These are phyloP conservation scores for Candida saitoana DNA, from an alignment of 805 yeast genomes.

Conservation along the genomic window DNA sequence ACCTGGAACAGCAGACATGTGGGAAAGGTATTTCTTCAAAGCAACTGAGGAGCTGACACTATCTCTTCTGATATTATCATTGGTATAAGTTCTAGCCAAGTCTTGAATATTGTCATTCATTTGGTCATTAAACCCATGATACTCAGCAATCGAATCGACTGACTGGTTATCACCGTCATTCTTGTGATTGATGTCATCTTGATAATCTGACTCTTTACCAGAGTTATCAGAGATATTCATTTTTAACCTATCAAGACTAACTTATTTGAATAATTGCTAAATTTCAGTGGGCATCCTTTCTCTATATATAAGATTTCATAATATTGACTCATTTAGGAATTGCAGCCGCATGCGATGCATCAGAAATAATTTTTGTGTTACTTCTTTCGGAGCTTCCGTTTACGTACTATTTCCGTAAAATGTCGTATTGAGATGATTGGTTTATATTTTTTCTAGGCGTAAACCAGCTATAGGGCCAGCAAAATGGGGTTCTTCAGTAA, in stretches of 20 bases:
- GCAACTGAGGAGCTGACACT: conserved; percentile 16
- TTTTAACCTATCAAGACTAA: too few species aligned
- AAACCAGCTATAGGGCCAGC: too few species aligned
- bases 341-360: too few species aligned
- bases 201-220: conserved; percentile 8
- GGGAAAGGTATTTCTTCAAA: conserved; percentile 37
- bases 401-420: neutral
- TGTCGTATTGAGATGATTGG: too few species aligned
- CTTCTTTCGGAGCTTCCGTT: too few species aligned
- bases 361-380: too few species aligned
- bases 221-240: conserved; percentile 7
- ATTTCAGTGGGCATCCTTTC: too few species aligned
- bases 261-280: too few species aligned
- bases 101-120: conserved; percentile 32
- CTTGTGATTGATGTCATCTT: conserved; percentile 11
- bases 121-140: conserved; percentile 33
- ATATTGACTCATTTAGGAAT: too few species aligned
- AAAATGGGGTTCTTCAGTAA: conserved; percentile 51
- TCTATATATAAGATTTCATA: too few species aligned
- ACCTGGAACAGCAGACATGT: conserved; percentile 54
- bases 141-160: conserved; percentile 16
- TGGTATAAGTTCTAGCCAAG: conserved; percentile 42
- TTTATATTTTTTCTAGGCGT: too few species aligned
- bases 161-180: neutral
- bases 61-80: conserved; percentile 9